Conservation (phyloP, 805 yeast species). For the Hanseniaspora pseudoguilliermondii region DNA sequence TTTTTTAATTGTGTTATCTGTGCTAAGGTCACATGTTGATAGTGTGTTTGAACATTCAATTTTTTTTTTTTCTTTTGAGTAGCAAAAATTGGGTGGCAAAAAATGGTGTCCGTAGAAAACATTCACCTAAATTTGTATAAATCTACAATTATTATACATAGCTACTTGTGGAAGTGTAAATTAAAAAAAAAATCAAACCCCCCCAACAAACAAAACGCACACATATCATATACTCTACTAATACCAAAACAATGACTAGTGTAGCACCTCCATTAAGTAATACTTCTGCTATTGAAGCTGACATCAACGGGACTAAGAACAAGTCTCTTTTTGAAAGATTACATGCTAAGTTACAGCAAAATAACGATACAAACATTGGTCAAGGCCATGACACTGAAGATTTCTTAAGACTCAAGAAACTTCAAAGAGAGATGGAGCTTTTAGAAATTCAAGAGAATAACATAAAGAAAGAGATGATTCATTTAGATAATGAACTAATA, state of each 20-base stretch:
- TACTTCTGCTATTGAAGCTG: neutral
- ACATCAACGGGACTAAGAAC: slow-evolving; percentile 17
- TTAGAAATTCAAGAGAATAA: slow-evolving; percentile 85
- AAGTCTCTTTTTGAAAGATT: slow-evolving; percentile 26
- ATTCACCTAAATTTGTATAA: no score
- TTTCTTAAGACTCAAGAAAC: slow-evolving; percentile 69
- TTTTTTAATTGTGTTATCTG: no score
- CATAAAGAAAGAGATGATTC: slow-evolving; percentile 95
- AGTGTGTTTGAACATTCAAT: no score
- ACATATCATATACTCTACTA: neutral
- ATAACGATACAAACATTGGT: slow-evolving; percentile 15
- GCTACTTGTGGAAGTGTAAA: neutral
- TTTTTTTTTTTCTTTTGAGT: no score
- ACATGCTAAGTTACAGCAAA: slow-evolving; percentile 23
- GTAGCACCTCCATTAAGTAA: neutral
- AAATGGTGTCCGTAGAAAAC: no score
- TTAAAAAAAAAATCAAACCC: neutral
- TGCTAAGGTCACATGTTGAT: no score
- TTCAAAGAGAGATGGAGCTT: slow-evolving; percentile 82
- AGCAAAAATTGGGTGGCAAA: no score
- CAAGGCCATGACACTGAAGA: slow-evolving; percentile 41
- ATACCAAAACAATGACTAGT: neutral
- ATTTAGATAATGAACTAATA: slow-evolving; percentile 80
- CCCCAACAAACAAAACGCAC: neutral
- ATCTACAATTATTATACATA: no score